Percentiles rank a stretch among this genome's conserved stretches.
Conservation (phyloP, 345 rosid genomes). For the Eutrema yunnanense region DNA sequence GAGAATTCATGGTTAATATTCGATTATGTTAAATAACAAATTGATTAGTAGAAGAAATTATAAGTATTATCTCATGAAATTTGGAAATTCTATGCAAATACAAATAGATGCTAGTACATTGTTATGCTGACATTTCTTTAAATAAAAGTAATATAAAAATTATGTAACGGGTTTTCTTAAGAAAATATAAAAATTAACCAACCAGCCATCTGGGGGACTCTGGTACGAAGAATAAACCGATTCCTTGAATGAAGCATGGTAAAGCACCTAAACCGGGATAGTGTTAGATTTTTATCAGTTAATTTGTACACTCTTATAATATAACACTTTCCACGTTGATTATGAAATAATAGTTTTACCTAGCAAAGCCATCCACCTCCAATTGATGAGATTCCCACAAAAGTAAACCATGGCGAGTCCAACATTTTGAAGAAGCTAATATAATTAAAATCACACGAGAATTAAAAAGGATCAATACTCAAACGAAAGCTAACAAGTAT, state of each 20-base stretch:
- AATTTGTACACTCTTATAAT: not conserved
- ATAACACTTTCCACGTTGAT: not conserved
- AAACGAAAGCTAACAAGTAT: not conserved
- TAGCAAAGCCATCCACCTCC: slow-evolving; percentile 31
- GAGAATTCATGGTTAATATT: not conserved
- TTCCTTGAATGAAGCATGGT: slow-evolving; percentile 33
- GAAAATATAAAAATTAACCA: not conserved
- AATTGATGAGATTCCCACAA: slow-evolving; percentile 20
- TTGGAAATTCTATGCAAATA: not conserved
- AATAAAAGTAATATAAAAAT: not conserved
- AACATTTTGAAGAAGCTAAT: slow-evolving; percentile 27
- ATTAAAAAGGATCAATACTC: not conserved
- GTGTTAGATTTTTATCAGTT: not conserved
- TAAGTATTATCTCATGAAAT: not conserved
- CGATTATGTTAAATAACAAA: not conserved
- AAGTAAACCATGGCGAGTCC: slow-evolving; percentile 25
- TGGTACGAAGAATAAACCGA: slow-evolving; percentile 43
- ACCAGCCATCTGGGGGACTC: slow-evolving; percentile 67
- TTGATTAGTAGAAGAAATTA: not conserved
- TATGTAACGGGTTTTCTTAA: not conserved
- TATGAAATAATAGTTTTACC: slow-evolving; percentile 8
- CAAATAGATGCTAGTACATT: slow-evolving; percentile 20
- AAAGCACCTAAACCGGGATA: slow-evolving; percentile 27
- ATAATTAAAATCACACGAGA: not conserved
- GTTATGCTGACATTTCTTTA: too few species aligned